phyloP scores from a whole-genome alignment of 2,329 filamentous ascomycete species.

The Balansia obtecta region DNA sequence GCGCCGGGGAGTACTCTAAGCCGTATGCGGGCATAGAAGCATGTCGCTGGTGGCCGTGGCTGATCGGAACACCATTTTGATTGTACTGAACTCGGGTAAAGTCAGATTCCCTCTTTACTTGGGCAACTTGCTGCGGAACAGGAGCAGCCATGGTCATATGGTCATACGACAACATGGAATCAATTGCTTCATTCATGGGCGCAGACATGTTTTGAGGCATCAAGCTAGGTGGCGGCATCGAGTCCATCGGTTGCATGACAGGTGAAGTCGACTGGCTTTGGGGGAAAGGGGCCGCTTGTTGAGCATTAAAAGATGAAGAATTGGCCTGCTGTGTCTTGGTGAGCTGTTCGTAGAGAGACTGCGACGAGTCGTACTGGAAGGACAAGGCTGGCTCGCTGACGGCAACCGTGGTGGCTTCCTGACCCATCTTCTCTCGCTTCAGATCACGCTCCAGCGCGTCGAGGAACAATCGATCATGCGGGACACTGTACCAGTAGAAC shows the following conservation, averaged over 20 bases:
- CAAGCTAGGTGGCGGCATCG: constrained; percentile 87
- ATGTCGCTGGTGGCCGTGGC: constrained; percentile 78
- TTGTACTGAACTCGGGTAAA: constrained; percentile 77
- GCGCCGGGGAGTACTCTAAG: constrained; percentile 94
- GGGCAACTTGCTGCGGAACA: constrained; percentile 50
- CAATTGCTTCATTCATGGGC: constrained; percentile 51
- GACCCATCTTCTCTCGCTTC: constrained; percentile 98
- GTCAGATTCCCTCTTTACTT: constrained; percentile 83
- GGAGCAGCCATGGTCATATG: constrained; percentile 57
- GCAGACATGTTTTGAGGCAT: constrained; percentile 44
- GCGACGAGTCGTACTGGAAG: constrained; percentile 98
- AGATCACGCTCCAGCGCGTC: constrained; percentile 94
- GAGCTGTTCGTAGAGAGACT: constrained; percentile 97
- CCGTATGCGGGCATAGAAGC: constrained; percentile 95
- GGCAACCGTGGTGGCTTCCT: constrained; percentile 92
- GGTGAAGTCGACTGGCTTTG: constrained; percentile 79
- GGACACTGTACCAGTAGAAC: constrained; percentile 99
- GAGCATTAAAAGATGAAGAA: constrained; percentile 87
- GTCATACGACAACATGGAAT: constrained; percentile 59
- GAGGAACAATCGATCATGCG: constrained; percentile 92
- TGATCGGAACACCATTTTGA: constrained; percentile 77
- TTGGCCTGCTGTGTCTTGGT: constrained; percentile 99
- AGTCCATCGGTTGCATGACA: constrained; percentile 79
- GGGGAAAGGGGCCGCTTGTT: constrained; percentile 49
- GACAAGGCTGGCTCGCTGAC: constrained; percentile 95